Evolutionary conservation across 1,284 basidiomycete species (phyloP), one percentile per base, ranked within the genome.

Genomic region (Malassezia dermatis): DNA sequence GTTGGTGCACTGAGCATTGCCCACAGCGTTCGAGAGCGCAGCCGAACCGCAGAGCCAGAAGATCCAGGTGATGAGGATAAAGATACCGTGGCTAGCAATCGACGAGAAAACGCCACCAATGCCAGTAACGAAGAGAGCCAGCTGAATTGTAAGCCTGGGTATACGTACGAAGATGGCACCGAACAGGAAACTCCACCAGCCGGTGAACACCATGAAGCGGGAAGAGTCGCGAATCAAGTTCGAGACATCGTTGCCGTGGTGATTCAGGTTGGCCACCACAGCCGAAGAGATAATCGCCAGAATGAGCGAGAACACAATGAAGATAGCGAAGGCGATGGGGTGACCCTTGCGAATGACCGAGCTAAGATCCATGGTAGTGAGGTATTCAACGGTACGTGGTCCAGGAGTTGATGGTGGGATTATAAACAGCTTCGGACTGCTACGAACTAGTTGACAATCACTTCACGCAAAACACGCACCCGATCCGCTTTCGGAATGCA

Each of bases 121-220:
- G 44, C 64, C 69, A n/a, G 59, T 56, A 8, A 74, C 63, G 66
- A 74, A 72, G 48, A 71, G 63, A 47, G 45, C 67, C 41, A 60
- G 52, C 67, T 70, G 57, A 10, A 24, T 21, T n/a, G 54, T 59
- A 40, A 64, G 54, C 21, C 31, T 35, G 17, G 7, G 19, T 21
- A 45, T 31, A 70, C 67, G 65, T 50, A 71, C 66, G 58, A 69
- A 74, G 47, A 53, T 28, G n/a, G 62, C 50, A 34, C 59, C 56
- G 50, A 70, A 61, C 41, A 71, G 34, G 63, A 74, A 69, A 37
- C 64, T 63, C 66, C 65, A 73, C 71, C 71, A 74, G 30, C 66
- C 66, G 30, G 59, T 56, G 37, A 74, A 74, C 53, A 71, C 53
- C 26, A 66, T 53, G 61, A 67, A 73, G 28, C 65, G 65, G 30